Base-by-base conservation (phyloP, 228 moss, liverwort and hornwort species). In the Sphagnum magellanicum region DNA sequence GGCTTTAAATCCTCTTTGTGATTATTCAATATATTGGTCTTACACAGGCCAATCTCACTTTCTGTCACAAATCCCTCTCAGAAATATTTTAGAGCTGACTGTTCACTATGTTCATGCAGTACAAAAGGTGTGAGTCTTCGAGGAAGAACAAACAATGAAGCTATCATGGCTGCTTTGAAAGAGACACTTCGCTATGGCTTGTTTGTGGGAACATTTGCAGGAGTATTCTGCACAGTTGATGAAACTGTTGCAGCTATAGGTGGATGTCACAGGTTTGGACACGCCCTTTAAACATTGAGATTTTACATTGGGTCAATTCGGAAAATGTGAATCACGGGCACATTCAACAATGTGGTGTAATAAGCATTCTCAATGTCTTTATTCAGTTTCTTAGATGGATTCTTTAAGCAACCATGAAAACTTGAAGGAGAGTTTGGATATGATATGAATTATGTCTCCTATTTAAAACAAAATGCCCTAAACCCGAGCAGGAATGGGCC, bases 121-220 rank as follows among this genome's bases (percentile, higher is more conserved):
- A 64, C 7, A 5, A 48, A 9, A 3, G 49, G 5, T 14, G 8
- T 49, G 75, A 81, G 78, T 65, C 48, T 71, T 9, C 71, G 73
- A 60, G 73, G 66, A 65, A 79, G 68, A 73, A 72, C 79, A 11
- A 73, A 81, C 51, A 55, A 76, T 6, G 77, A 82, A 0, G 74
- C 85, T 14, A 65, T 86, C 52, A 58, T 53, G 58, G 64, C 69
- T 53, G 86, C 72, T 49, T 73, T 79, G 77, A 79, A 77, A 32
- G 82, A 86, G 69, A 79, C 86, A 10, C 60, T 81, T 16, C 79
- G 86, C 7, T 86, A 86, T 53, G 86, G 86, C 13, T 68, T 86
- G 11, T 86, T 86, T 57, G 49, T 86, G 5, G 82, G 86, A 8
- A 77, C 82, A 60, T 86, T 81, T 74, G 82, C 79, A 67, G 82